Conservation (phyloP, 1,284 basidiomycete genomes). For the Ceratobasidium sp. region DNA sequence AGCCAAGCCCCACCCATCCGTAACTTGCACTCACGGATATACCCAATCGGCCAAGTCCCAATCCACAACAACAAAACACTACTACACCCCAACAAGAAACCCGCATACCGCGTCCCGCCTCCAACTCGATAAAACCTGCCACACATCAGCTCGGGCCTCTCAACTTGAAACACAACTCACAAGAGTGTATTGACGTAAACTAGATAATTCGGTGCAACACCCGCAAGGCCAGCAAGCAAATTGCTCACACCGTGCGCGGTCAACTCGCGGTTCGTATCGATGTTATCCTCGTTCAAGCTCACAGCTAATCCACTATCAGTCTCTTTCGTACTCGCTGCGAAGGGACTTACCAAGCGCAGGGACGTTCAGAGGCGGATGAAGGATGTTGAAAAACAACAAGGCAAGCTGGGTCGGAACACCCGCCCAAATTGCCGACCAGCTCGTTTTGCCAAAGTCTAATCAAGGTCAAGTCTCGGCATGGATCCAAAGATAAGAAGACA, state of each 20-base stretch:
- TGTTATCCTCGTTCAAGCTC: constrained; percentile 88
- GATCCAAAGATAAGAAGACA: constrained; percentile 52
- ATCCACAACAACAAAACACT: constrained; percentile 79
- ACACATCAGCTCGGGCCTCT: constrained; percentile 27
- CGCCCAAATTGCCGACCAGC: constrained; percentile 75
- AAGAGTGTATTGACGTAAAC: constrained; percentile 93
- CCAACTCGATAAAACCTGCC: constrained; percentile 94
- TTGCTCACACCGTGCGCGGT: constrained; percentile 96
- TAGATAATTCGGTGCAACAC: constrained; percentile 83
- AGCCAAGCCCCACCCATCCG: background rate
- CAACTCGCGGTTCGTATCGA: constrained; percentile 94
- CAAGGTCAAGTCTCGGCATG: background rate
- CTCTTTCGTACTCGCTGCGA: background rate
- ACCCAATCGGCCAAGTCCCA: constrained; percentile 89
- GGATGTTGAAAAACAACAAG: constrained; percentile 88
- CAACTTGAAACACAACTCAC: constrained; percentile 60
- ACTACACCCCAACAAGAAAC: constrained; percentile 85
- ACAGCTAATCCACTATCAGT: constrained; percentile 67
- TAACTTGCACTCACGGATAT: constrained; percentile 76
- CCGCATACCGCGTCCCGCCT: constrained; percentile 85
- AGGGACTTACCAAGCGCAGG: constrained; percentile 81
- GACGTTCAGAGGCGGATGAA: constrained; percentile 95
- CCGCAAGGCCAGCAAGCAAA: constrained; percentile 81
- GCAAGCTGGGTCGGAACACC: constrained; percentile 87
- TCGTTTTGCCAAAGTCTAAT: constrained; percentile 74